Evolutionary conservation across 2,329 filamentous ascomycete genomes (phyloP), one percentile per base, ranked within the genome.

Genomic region (Diaporthe amygdali): DNA sequence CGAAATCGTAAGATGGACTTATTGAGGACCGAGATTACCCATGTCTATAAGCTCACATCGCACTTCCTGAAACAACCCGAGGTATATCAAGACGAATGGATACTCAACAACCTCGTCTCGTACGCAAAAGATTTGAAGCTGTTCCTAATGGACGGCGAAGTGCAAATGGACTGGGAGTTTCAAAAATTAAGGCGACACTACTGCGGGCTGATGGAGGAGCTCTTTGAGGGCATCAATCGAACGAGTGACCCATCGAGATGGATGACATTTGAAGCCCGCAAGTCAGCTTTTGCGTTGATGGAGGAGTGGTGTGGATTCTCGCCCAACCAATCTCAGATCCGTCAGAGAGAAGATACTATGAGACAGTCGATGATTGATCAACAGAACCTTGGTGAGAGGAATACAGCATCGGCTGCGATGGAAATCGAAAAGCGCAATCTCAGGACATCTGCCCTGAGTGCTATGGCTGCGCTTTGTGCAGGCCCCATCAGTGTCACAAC

Each of bases 231-330:
- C 7, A 94, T 98, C 76, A 96, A 96, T 76, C 89, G 92, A 66
- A 94, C 94, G 0, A 91, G 91, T 73, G 94, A 98, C 72, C 93
- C 95, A 2, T 92, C 94, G 5, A 89, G 94, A 39, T 99, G 96
- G 96, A 96, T 99, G 90, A 95, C 96, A 0, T 99, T 99, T 78
- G 96, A 99, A 80, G 94, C 95, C 15, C 89, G 97, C 49, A 97
- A 98, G 79, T 98, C 96, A 6, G 93, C 96, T 0, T 99, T 99
- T 78, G 92, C 95, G 0, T 84, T 99, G 59, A 98, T 99, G 95
- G 96, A 99, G 81, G 96, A 98, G 75, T 99, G 97, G 97, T 99
- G 96, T 79, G 96, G 96, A 2, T 98, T 97, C 80, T 97, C 95
- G 9, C 94, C 95, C 0, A 97, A 98, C 74, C 94, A 97, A 79